Conservation (phyloP, 495 filamentous ascomycete species). For the Thozetella sp. region DNA sequence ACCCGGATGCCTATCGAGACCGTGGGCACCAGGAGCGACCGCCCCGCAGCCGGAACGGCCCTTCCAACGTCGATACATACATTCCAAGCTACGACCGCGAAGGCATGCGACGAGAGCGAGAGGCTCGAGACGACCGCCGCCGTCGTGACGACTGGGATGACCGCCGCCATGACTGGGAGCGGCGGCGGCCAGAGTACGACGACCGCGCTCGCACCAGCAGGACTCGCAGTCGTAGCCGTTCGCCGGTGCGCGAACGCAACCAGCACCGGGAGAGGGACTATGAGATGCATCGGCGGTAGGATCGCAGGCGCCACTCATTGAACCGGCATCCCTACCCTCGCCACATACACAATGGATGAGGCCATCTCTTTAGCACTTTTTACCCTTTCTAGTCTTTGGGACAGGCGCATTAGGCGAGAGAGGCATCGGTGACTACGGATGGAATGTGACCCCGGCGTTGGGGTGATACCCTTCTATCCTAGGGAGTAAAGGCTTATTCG, state of each 20-base stretch:
- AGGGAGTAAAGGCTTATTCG: no score
- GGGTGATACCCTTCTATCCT: no score
- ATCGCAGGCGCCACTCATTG: conserved; percentile 1
- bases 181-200: conserved; percentile 40
- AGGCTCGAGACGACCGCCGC: conserved; percentile 45
- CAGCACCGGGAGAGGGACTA: conserved; percentile 44
- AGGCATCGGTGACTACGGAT: no score
- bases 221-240: conserved; percentile 52
- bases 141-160: conserved; percentile 47
- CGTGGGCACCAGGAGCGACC: conserved; percentile 23
- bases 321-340: not conserved
- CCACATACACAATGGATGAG: not conserved
- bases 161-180: conserved; percentile 35
- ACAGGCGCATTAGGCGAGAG: not conserved
- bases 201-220: conserved; percentile 43
- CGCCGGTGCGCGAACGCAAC: conserved; percentile 39
- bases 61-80: conserved; percentile 59
- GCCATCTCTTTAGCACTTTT: not conserved
- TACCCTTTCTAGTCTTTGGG: not conserved
- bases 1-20: conserved; percentile 37
- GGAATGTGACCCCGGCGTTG: no score
- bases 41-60: conserved; percentile 30
- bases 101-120: conserved; percentile 23
- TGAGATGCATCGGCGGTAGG: conserved; percentile 42
- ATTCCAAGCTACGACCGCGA: conserved; percentile 56